A percentile compares a stretch with the other conserved stretches of the same genome.
phyloP scores from a whole-genome alignment of 768 basidiomycete species.

The Solioccasus polychromus region DNA sequence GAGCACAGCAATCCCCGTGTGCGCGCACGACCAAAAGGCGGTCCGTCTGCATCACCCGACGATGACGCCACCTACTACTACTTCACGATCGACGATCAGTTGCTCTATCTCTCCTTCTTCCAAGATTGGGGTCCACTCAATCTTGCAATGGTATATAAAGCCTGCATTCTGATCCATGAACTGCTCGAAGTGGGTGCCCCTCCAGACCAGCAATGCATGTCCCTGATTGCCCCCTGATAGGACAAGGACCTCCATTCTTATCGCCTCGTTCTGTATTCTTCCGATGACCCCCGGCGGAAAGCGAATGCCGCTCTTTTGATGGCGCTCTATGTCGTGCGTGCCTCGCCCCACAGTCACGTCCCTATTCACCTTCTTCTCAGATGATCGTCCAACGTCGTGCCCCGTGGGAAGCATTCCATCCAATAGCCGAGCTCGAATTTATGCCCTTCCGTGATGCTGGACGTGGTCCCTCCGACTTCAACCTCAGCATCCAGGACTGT shows the following conservation, averaged over 20 bases:
- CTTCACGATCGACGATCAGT: slow-evolving; percentile 90
- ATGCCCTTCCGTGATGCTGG: slow-evolving; percentile 97
- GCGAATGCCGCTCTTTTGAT: slow-evolving; percentile 94
- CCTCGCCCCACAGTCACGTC: slow-evolving; percentile 3
- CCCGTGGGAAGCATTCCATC: slow-evolving; percentile 94
- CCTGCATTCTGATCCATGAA: slow-evolving; percentile 88
- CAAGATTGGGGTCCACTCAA: slow-evolving; percentile 94
- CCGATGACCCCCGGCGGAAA: slow-evolving; percentile 80
- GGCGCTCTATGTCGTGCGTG: slow-evolving; percentile 85
- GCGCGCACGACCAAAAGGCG: slow-evolving; percentile 55
- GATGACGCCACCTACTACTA: slow-evolving; percentile 80
- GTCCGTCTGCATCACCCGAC: slow-evolving; percentile 66
- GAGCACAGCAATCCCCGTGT: slow-evolving; percentile 56
- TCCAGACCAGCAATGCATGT: slow-evolving; percentile 15
- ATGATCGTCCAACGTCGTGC: slow-evolving; percentile 89
- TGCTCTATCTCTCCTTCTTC: slow-evolving; percentile 91
- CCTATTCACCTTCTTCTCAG: slow-evolving; percentile 40
- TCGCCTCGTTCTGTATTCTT: slow-evolving; percentile 84
- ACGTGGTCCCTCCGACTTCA: slow-evolving; percentile 88
- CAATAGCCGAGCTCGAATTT: slow-evolving; percentile 88
- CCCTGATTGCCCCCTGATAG: slow-evolving; percentile 38
- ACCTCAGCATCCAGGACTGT: slow-evolving; percentile 90
- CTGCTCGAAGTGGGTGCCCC: slow-evolving; percentile 65
- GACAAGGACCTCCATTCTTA: slow-evolving; percentile 72
- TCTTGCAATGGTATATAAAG: slow-evolving; percentile 90